Conservation (phyloP, 495 filamentous ascomycete species). For the Darksidea phi region DNA sequence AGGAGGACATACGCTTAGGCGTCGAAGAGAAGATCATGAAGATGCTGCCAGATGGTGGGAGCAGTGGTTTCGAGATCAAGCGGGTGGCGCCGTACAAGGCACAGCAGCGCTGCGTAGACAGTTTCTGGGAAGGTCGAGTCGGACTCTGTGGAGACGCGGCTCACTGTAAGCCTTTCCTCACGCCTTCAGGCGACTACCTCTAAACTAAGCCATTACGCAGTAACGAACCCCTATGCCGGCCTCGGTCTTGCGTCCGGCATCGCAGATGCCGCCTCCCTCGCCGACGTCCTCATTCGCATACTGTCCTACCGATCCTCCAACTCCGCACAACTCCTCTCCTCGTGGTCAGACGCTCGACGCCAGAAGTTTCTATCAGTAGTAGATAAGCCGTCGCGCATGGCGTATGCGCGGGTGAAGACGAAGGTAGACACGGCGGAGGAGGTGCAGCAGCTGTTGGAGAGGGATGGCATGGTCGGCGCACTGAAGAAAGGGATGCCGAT, state of each 20-base stretch:
- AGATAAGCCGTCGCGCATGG: slow-evolving; percentile 28
- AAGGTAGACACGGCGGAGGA: slow-evolving; percentile 20
- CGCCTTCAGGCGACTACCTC: no score
- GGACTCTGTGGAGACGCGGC: slow-evolving; percentile 22
- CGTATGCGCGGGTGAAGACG: slow-evolving; percentile 19
- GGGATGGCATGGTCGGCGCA: slow-evolving; percentile 28
- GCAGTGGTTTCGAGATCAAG: slow-evolving; percentile 13
- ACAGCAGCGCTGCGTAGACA: slow-evolving; percentile 21
- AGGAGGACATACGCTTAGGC: slow-evolving; percentile 4
- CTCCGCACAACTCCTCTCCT: slow-evolving; percentile 24
- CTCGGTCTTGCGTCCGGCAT: slow-evolving; percentile 27
- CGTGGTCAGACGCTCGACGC: slow-evolving; percentile 29
- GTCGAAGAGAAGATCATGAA: slow-evolving; percentile 13
- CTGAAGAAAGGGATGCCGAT: slow-evolving; percentile 11
- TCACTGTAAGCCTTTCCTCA: slow-evolving; percentile 16
- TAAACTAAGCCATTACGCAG: no score
- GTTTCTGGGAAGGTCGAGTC: slow-evolving; percentile 21
- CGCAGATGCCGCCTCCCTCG: slow-evolving; percentile 22
- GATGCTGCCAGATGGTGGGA: slow-evolving; percentile 14
- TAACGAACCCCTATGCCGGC: slow-evolving; percentile 23
- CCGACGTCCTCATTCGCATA: slow-evolving; percentile 9
- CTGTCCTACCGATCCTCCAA: neutral
- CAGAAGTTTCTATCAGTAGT: slow-evolving; percentile 35
- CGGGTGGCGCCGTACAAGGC: slow-evolving; percentile 26
- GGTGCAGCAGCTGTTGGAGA: slow-evolving; percentile 17